phyloP scores from a whole-genome alignment of 352 stramenopile genomes.

The Thalassiosira exigua region DNA sequence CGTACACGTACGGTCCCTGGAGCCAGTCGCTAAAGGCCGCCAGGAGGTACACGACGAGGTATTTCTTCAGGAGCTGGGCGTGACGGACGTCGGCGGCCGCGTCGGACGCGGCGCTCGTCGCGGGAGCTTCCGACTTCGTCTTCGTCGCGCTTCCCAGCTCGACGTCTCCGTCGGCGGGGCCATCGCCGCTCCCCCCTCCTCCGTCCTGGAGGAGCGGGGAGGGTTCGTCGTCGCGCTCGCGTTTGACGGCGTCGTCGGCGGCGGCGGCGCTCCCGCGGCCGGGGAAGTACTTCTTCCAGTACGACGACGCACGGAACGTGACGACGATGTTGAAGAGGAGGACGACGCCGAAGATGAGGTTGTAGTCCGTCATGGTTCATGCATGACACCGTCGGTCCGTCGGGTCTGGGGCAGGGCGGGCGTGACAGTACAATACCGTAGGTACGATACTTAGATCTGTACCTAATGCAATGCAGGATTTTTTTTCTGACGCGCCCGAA shows the following conservation, averaged over 20 bases:
- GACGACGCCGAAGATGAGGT: slow-evolving; percentile 68
- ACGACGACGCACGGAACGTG: slow-evolving; percentile 72
- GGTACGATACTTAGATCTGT: too few relatives aligned
- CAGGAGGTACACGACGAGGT: slow-evolving; percentile 87
- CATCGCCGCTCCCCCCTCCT: slow-evolving; percentile 4
- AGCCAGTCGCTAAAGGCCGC: slow-evolving; percentile 88
- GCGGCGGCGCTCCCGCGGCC: not conserved
- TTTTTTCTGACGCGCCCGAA: too few relatives aligned
- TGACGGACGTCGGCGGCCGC: slow-evolving; percentile 62
- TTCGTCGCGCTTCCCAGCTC: not conserved
- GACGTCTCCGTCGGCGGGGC: not conserved
- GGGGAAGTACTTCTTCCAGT: slow-evolving; percentile 67
- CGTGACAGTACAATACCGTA: too few relatives aligned
- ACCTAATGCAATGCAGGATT: too few relatives aligned
- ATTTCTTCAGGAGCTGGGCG: slow-evolving; percentile 77
- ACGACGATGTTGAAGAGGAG: slow-evolving; percentile 68
- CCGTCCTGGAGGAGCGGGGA: slow-evolving; percentile 15
- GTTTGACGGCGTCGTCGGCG: not conserved
- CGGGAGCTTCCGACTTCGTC: not conserved
- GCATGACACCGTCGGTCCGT: too few relatives aligned
- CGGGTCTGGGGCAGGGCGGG: too few relatives aligned
- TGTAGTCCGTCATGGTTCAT: slow-evolving; percentile 55
- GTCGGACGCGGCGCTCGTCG: slow-evolving; percentile 39
- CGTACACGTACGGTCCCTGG: slow-evolving; percentile 89
- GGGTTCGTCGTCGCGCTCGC: slow-evolving; percentile 18